Evolutionary conservation across 345 rosid species (phyloP).

Genomic region (rapeseed (Brassica napus)): DNA sequence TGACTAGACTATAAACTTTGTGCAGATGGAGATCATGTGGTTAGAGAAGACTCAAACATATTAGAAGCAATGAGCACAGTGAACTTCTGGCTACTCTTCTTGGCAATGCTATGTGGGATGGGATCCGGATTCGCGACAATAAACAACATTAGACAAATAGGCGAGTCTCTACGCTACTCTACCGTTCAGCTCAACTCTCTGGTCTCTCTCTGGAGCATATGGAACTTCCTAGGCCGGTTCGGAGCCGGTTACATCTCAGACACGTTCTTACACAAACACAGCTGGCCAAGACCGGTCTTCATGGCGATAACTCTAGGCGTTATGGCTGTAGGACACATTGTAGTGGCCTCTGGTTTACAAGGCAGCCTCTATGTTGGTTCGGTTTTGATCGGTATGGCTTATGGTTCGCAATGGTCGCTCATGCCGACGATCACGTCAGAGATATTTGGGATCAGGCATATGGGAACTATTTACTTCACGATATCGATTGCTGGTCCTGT

Average conservation of each 20-base stretch:
- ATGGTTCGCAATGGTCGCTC: constrained; percentile 88
- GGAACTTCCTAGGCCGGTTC: constrained; percentile 93
- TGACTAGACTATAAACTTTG: constrained; percentile 1
- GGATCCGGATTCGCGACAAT: constrained; percentile 81
- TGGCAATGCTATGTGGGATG: constrained; percentile 76
- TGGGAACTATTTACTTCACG: constrained; percentile 88
- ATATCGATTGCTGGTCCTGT: constrained; percentile 77
- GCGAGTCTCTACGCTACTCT: constrained; percentile 81
- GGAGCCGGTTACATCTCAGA: constrained; percentile 83
- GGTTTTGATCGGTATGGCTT: constrained; percentile 65
- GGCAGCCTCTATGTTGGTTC: constrained; percentile 68
- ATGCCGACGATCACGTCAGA: constrained; percentile 81
- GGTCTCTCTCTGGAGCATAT: constrained; percentile 78
- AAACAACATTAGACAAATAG: constrained; percentile 84
- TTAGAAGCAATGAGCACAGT: constrained; percentile 53
- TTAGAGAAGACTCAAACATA: constrained; percentile 48
- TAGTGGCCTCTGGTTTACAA: constrained; percentile 69
- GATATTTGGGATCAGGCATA: constrained; percentile 70
- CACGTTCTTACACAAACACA: constrained; percentile 54
- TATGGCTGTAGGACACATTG: constrained; percentile 60
- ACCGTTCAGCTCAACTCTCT: constrained; percentile 59
- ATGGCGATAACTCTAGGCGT: constrained; percentile 63
- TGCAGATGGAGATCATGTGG: constrained; percentile 31
- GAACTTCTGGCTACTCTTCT: constrained; percentile 78
- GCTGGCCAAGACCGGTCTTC: constrained; percentile 73